phyloP scores from a whole-genome alignment of 352 stramenopile species.

The Pythium grandisporangium region DNA sequence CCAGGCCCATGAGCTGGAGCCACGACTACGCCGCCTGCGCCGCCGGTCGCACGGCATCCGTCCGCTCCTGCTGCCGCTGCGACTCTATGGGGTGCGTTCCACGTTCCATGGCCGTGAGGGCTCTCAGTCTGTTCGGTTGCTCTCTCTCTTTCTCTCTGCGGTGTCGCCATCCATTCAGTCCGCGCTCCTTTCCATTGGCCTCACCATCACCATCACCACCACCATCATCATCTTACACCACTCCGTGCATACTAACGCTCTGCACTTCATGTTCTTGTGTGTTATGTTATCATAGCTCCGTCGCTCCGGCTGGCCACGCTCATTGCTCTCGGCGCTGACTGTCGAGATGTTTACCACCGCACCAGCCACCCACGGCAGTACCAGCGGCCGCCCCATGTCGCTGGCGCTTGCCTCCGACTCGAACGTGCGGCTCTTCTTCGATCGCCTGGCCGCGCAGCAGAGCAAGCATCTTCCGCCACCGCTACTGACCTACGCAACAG shows the following conservation, averaged over 20 bases:
- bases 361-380: neutral
- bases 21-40: too few species aligned
- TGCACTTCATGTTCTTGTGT: neutral
- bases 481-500: neutral
- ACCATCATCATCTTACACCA: too few species aligned
- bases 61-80: too few species aligned
- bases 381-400: neutral
- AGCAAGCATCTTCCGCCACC: neutral
- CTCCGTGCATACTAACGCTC: too few species aligned
- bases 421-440: neutral
- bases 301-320: neutral
- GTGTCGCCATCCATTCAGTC: too few species aligned
- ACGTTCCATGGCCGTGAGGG: too few species aligned
- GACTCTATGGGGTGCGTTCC: slow-evolving; percentile 1
- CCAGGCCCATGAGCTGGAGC: too few species aligned
- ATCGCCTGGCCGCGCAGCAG: neutral
- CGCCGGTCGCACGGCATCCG: too few species aligned
- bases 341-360: neutral
- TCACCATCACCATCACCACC: too few species aligned
- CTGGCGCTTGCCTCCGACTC: neutral
- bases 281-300: neutral
- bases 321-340: slow-evolving; percentile 1
- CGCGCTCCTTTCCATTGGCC: too few species aligned
- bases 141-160: too few species aligned
- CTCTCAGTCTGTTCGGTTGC: too few species aligned